Percentiles rank a stretch among this genome's conserved stretches.
Evolutionary conservation across 345 rosid species (phyloP).

Genomic region (Acer saccharum): DNA sequence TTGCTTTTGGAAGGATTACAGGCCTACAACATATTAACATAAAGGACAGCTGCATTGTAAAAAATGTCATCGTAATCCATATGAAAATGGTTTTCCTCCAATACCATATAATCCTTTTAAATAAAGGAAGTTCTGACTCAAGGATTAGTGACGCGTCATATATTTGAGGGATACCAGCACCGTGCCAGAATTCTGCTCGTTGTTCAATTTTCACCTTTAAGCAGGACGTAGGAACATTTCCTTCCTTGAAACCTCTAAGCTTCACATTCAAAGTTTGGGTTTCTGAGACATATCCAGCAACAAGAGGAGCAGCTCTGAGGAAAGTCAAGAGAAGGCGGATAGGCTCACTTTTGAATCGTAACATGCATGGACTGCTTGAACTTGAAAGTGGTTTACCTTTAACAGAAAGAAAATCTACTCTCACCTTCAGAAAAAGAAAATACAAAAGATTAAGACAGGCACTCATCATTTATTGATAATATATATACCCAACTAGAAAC

Average conservation of each 20-base stretch:
- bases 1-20: constrained; percentile 56
- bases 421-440: constrained; percentile 55
- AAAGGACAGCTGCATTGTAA: constrained; percentile 45
- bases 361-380: constrained; percentile 71
- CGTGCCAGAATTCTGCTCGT: constrained; percentile 63
- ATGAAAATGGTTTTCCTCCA: constrained; percentile 74
- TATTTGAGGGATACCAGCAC: constrained; percentile 82
- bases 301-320: constrained; percentile 67
- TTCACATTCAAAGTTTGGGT: constrained; percentile 65
- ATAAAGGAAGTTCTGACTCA: constrained; percentile 57
- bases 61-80: constrained; percentile 53
- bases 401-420: constrained; percentile 65
- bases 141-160: constrained; percentile 64
- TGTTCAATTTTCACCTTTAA: constrained; percentile 60
- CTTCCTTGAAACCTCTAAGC: constrained; percentile 60
- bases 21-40: constrained; percentile 56
- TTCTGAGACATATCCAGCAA: constrained; percentile 77
- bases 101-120: constrained; percentile 65
- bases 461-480: not conserved
- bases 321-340: constrained; percentile 60
- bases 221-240: constrained; percentile 66
- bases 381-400: constrained; percentile 62
- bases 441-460: constrained; percentile 5
- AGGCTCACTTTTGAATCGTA: constrained; percentile 75
- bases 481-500: not conserved